Evolutionary conservation across 208 protist genomes (phyloP), one percentile per base, ranked within the genome.

Genomic region (Wallacemonas sp.): DNA sequence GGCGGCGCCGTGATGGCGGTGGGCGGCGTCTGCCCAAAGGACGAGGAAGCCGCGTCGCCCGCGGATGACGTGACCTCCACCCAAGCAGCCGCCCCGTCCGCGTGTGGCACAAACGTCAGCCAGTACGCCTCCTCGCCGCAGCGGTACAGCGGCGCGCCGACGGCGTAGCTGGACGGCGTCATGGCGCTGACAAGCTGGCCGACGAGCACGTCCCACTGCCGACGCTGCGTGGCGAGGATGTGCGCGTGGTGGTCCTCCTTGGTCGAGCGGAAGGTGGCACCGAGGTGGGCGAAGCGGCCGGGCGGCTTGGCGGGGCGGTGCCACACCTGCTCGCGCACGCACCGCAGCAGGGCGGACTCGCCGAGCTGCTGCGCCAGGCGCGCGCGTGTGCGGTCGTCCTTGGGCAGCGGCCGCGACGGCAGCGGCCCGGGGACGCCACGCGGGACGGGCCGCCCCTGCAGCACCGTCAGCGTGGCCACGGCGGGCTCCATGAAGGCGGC

Each of bases 161-260:
- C 14, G 67, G 23, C 1, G 36, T 31, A 16, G 25, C 7, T 55
- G 5, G 65, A 36, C 36, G 69, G 67, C 38, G 41, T 18, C 38
- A 81, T 61, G 3, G 62, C 22, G 18, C 77, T 39, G 11, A 71
- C 39, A 3, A 86, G 31, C 25, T 78, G 74, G 18, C 57, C 45
- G 8, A 77, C 25, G 18, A 82, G 33, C 28, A 62, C 65, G 44
- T 62, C 50, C 75, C 80, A 82, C 61, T 86, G 80, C 26, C 36
- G 7, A 2, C 76, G 66, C 61, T 86, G 80, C 18, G 31, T 57
- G 18, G 61, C 67, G 7, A 57, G 22, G 14, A 61, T 57, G 0
- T 59, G 29, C 50, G 49, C 65, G 66, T 86, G 82, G 48, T 74
- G 61, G 26, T 82, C 80, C 66, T 86, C 80, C 3, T 77, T 70